Evolutionary conservation across 306 rosid species (phyloP).

Genomic region (Mimosa pudica): DNA sequence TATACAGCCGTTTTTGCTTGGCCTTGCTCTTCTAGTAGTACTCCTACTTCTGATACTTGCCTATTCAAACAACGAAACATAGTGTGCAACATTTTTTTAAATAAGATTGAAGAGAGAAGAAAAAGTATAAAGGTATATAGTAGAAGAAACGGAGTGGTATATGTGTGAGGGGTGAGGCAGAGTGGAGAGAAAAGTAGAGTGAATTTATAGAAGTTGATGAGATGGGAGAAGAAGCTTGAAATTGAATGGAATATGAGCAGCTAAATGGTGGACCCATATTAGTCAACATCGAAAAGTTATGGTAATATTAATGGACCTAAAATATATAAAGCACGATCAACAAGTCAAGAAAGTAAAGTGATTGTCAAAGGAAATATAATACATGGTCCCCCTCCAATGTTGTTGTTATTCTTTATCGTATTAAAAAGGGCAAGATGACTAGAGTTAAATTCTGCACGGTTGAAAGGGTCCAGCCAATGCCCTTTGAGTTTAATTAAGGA

Average conservation of each 20-base stretch:
- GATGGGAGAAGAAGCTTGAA: neutral
- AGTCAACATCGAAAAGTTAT: neutral
- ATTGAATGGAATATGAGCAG: neutral
- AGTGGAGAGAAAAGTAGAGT: neutral
- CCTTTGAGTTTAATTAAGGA: conserved; percentile 7
- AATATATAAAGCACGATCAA: neutral
- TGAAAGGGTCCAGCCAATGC: conserved; percentile 35
- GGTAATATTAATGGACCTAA: neutral
- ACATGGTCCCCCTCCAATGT: conserved; percentile 2
- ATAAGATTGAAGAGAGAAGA: neutral
- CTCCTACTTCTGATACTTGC: conserved; percentile 6
- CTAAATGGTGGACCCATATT: neutral
- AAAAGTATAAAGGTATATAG: neutral
- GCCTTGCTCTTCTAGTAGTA: conserved; percentile 12
- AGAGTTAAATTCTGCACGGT: neutral
- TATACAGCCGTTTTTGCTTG: conserved; percentile 30
- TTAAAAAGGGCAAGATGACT: neutral
- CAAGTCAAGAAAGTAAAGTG: conserved; percentile 26
- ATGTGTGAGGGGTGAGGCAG: conserved; percentile 9
- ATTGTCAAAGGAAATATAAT: conserved; percentile 5
- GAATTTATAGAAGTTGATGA: conserved; percentile 26
- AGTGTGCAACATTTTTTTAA: conserved; percentile 35
- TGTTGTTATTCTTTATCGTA: neutral
- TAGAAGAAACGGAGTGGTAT: neutral
- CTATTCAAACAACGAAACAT: conserved; percentile 30